A percentile compares a stretch with the other conserved stretches of the same genome.
phyloP scores from a whole-genome alignment of 768 basidiomycete genomes.

The Trametes maxima region DNA sequence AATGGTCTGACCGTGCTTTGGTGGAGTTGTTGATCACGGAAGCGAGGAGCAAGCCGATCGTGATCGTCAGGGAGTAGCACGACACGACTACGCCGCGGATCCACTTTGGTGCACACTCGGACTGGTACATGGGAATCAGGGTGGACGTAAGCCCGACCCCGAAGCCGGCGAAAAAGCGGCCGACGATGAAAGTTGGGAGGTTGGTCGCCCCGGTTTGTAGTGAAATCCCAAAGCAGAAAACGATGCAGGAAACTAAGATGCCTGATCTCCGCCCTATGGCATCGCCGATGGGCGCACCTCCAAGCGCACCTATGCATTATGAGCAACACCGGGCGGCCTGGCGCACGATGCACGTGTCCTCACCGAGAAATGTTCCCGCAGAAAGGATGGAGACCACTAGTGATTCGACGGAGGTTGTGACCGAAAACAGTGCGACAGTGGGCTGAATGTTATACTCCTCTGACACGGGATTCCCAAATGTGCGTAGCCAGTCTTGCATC shows the following conservation, averaged over 20 bases:
- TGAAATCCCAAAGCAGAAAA: conserved; percentile 56
- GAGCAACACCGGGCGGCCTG: neutral
- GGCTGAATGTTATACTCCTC: no score
- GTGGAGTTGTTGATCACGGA: conserved; percentile 43
- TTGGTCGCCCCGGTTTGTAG: conserved; percentile 19
- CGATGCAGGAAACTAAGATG: conserved; percentile 44
- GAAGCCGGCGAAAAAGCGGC: conserved; percentile 76
- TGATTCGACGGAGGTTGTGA: neutral
- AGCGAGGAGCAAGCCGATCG: conserved; percentile 74
- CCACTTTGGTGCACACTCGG: conserved; percentile 65
- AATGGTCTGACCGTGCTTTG: conserved; percentile 42
- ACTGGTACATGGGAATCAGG: conserved; percentile 60
- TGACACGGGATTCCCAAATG: conserved; percentile 24
- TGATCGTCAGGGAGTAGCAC: conserved; percentile 55
- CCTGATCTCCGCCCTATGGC: conserved; percentile 49
- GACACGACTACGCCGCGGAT: conserved; percentile 36
- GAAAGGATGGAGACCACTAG: conserved; percentile 70
- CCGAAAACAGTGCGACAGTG: conserved; percentile 17
- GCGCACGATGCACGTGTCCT: neutral
- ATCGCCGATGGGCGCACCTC: conserved; percentile 54
- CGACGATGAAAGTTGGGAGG: conserved; percentile 61
- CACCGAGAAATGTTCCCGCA: conserved; percentile 78
- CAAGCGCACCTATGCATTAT: conserved; percentile 45
- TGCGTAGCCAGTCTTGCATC: conserved; percentile 53
- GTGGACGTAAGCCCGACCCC: conserved; percentile 79